Base-by-base conservation (phyloP, 345 rosid species). In the Citrus trifoliata region DNA sequence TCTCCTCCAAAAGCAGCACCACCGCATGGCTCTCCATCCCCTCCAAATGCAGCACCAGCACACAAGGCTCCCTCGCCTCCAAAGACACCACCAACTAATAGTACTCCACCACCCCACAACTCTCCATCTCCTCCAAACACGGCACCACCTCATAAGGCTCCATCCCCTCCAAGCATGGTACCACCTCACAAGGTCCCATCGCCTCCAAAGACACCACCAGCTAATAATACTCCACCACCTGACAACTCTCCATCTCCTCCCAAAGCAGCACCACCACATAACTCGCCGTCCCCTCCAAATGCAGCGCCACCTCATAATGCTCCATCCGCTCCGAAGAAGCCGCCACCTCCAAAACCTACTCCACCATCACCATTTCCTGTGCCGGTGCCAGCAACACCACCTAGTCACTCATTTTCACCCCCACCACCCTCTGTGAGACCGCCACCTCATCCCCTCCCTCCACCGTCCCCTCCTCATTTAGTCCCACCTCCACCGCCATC, bases 381-480 rank as follows among this genome's bases (percentile, higher is more conserved):
- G 16, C 80, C 78, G 73, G 61, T 60, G 27, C 80, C 84, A 0
- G 30, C 81, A 63, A 66, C 83, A 40, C 80, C 88, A 69, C 87
- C 85, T 76, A 55, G n/a, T 76, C 80, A 82, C 30, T 71, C 76
- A 48, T 53, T 59, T 16, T 71, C 82, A 37, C 85, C 88, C 1
- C 80, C 85, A 42, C 22, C 83, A 24, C 63, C 63, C 21, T 32
- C 7, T 30, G 63, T 33, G 24, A 76, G 37, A 46, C 84, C 90
- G 7, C 80, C 84, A 56, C 85, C 85, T 66, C 89, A 64, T 83
- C 90, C 87, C 24, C 67, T 75, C 61, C 58, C 72, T 33, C 77
- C 86, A 65, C 87, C 88, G 6, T 70, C 87, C 59, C 88, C 91
- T n/a, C 85, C 93, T 70, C 89, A 84, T 81, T 48, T 79, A 48